These are phyloP conservation scores for Zymoseptoria brevis DNA, from an alignment of 2,329 filamentous ascomycete species.

Conservation along the genomic window DNA sequence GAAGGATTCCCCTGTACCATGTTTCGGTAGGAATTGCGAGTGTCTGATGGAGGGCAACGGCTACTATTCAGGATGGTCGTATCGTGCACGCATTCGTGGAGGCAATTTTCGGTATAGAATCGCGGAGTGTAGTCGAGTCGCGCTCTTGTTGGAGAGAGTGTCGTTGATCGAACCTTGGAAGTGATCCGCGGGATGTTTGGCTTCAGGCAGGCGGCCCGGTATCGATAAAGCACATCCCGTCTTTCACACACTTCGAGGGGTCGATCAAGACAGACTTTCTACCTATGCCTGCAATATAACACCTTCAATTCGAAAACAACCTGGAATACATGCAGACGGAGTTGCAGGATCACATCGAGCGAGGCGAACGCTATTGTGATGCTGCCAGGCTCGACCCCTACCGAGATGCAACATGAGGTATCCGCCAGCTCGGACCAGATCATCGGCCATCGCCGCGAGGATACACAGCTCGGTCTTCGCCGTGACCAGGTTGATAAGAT, in stretches of 20 bases:
- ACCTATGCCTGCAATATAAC: too few relatives aligned
- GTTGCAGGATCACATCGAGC: too few relatives aligned
- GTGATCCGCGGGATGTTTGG: neutral
- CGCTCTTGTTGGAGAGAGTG: neutral
- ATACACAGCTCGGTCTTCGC: neutral
- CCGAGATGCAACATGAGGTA: neutral
- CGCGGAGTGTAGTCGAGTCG: neutral
- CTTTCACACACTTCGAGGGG: too few relatives aligned
- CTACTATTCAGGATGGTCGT: neutral
- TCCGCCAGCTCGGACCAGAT: neutral
- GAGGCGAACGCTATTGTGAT: too few relatives aligned
- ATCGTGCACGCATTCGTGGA: neutral
- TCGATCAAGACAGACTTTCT: too few relatives aligned
- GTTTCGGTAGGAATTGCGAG: neutral
- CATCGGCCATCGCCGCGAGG: neutral
- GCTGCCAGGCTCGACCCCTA: too few relatives aligned
- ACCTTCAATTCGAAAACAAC: too few relatives aligned
- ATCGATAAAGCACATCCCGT: neutral
- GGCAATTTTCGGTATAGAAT: neutral
- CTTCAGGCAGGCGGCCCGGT: neutral
- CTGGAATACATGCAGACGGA: too few relatives aligned
- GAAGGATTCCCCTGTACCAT: conserved; percentile 7
- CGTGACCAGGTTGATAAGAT: neutral
- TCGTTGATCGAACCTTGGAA: neutral
- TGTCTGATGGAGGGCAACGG: neutral